These are phyloP conservation scores for Skeletonema tropicum DNA, from an alignment of 108 stramenopile genomes.

Conservation along the genomic window DNA sequence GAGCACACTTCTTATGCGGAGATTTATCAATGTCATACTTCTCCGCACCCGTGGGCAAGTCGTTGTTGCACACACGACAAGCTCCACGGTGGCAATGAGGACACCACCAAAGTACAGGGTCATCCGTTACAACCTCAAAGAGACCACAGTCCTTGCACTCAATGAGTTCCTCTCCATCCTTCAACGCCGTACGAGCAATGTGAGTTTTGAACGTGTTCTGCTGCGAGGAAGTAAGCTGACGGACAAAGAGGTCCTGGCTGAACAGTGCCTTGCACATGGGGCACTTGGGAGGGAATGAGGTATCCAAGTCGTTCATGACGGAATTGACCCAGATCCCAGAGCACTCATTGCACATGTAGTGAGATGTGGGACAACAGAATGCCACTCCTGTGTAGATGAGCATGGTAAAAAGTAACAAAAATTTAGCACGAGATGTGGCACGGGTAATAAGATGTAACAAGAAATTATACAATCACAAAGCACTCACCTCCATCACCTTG, in stretches of 20 bases:
- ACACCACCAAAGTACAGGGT: constrained; percentile 14
- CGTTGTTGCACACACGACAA: constrained; percentile 14
- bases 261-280: constrained; percentile 10
- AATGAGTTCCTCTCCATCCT: constrained; percentile 9
- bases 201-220: constrained; percentile 6
- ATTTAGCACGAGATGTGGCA: neutral
- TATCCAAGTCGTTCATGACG: constrained; percentile 6
- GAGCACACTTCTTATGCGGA: neutral
- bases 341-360: constrained; percentile 14
- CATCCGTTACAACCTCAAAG: constrained; percentile 7
- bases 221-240: constrained; percentile 3
- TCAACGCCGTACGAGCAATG: neutral
- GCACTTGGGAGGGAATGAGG: constrained; percentile 10
- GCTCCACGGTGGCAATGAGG: constrained; percentile 1
- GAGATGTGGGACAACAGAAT: constrained; percentile 7
- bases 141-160: constrained; percentile 11
- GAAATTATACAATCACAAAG: neutral
- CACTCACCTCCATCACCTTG: constrained; percentile 7
- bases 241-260: constrained; percentile 9
- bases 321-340: constrained; percentile 1
- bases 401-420: neutral
- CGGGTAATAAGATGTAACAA: too few species aligned
- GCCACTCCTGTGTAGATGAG: constrained; percentile 2
- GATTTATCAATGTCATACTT: constrained; percentile 9
- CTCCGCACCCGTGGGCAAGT: constrained; percentile 1